Percentiles rank a stretch among this genome's conserved stretches.
phyloP scores from a whole-genome alignment of 495 filamentous ascomycete species.

The Penicillium pancosmium region DNA sequence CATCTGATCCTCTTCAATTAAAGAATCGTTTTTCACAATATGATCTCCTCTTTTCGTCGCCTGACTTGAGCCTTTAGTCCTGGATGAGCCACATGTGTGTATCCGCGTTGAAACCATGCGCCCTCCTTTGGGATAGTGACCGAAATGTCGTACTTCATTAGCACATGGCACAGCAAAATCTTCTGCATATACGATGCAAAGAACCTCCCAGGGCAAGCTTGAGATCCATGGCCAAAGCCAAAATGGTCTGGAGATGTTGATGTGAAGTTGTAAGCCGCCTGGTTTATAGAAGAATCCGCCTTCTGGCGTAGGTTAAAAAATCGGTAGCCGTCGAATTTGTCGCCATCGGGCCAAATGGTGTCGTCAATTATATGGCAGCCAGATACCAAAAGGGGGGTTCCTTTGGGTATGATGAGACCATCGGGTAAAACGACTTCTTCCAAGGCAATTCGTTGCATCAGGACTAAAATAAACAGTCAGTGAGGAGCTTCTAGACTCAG shows the following conservation, averaged over 20 bases:
- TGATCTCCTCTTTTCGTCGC: neutral
- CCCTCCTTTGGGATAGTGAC: neutral
- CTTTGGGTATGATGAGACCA: constrained; percentile 9
- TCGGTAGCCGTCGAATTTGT: constrained; percentile 56
- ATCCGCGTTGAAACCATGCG: neutral
- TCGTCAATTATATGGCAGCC: neutral
- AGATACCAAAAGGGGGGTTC: neutral
- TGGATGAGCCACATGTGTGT: neutral
- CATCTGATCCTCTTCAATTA: too few relatives aligned
- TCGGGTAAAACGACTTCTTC: constrained; percentile 5
- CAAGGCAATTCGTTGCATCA: neutral
- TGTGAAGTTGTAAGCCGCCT: constrained; percentile 39
- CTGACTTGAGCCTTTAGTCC: neutral
- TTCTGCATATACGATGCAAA: constrained; percentile 57
- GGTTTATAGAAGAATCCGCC: constrained; percentile 19
- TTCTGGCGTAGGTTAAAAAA: constrained; percentile 50
- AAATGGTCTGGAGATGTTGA: constrained; percentile 45
- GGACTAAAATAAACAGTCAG: neutral
- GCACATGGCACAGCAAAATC: constrained; percentile 47
- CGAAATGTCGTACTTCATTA: constrained; percentile 55
- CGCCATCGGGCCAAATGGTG: constrained; percentile 26
- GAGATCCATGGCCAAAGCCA: constrained; percentile 54
- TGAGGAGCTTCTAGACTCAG: neutral
- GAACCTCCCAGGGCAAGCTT: constrained; percentile 57
- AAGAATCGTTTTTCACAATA: neutral